Percentiles rank a stretch among this genome's conserved stretches.
These are phyloP conservation scores for Candida hungchunana DNA, from an alignment of 805 yeast genomes.

Conservation along the genomic window DNA sequence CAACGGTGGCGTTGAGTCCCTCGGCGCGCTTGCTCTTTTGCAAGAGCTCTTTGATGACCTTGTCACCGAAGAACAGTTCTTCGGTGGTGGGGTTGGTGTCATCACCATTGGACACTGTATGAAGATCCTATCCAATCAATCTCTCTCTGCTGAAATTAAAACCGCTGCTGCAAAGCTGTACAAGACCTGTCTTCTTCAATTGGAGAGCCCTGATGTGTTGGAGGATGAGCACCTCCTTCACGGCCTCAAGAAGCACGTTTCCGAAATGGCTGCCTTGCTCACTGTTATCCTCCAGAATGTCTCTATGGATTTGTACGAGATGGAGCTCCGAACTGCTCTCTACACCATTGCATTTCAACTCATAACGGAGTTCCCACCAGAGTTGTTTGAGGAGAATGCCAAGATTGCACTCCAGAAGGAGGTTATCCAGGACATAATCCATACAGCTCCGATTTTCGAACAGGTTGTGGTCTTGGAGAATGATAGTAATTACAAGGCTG, in stretches of 20 bases:
- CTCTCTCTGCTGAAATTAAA: conserved; percentile 36
- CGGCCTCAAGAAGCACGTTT: conserved; percentile 20
- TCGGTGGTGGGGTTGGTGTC: conserved; percentile 65
- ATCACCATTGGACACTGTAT: conserved; percentile 49
- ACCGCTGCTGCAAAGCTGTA: conserved; percentile 48
- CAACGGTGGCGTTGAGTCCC: conserved; percentile 14
- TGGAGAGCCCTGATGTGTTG: conserved; percentile 47
- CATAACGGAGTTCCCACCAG: conserved; percentile 23
- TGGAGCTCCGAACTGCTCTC: conserved; percentile 16
- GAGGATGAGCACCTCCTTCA: conserved; percentile 33
- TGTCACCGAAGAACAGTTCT: conserved; percentile 81
- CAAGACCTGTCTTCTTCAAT: conserved; percentile 47
- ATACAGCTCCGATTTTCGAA: conserved; percentile 10
- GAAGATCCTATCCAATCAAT: conserved; percentile 32
- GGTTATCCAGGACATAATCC: conserved; percentile 14
- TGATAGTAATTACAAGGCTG: conserved; percentile 2
- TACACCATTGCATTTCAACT: conserved; percentile 17
- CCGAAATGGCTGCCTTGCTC: conserved; percentile 16
- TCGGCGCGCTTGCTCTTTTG: conserved; percentile 39
- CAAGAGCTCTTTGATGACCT: conserved; percentile 83
- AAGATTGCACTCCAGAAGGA: conserved; percentile 11
- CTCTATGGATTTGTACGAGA: conserved; percentile 9
- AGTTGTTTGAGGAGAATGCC: conserved; percentile 16
- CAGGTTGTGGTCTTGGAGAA: conserved; percentile 15
- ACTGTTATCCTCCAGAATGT: conserved; percentile 10